phyloP scores from a whole-genome alignment of 75 land plant genomes.

The Ceratopteris richardii region DNA sequence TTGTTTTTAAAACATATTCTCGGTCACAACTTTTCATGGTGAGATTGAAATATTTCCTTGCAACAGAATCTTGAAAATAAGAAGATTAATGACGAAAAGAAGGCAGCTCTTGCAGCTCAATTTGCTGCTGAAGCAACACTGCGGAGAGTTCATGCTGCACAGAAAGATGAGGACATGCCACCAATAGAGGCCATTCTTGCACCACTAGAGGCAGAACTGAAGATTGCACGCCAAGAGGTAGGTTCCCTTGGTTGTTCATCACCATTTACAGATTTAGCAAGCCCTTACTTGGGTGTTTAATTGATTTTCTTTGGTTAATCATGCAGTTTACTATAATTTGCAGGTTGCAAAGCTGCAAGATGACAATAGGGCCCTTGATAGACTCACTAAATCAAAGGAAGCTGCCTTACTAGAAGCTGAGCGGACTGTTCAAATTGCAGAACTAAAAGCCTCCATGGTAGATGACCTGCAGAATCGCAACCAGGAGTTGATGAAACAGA shows the following conservation, averaged over 20 bases:
- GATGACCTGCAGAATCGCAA: constrained; percentile 94
- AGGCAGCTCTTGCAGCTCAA: constrained; percentile 90
- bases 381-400: constrained; percentile 90
- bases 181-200: constrained; percentile 96
- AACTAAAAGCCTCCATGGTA: constrained; percentile 85
- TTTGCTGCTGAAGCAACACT: constrained; percentile 96
- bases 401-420: constrained; percentile 95
- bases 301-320: no score
- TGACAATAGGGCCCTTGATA: constrained; percentile 88
- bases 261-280: no score
- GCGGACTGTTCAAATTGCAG: constrained; percentile 71
- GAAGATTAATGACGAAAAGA: constrained; percentile 93
- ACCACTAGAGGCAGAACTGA: constrained; percentile 88
- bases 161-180: constrained; percentile 93
- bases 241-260: neutral
- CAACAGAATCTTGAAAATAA: constrained; percentile 84
- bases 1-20: no score
- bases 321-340: no score
- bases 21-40: no score
- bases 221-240: constrained; percentile 84
- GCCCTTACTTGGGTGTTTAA: no score
- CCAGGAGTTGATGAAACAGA: constrained; percentile 89
- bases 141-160: constrained; percentile 89
- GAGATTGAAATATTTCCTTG: no score
- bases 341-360: constrained; percentile 89